phyloP scores from a whole-genome alignment of 2,329 filamentous ascomycete species.

The Monilinia vaccinii-corymbosi region DNA sequence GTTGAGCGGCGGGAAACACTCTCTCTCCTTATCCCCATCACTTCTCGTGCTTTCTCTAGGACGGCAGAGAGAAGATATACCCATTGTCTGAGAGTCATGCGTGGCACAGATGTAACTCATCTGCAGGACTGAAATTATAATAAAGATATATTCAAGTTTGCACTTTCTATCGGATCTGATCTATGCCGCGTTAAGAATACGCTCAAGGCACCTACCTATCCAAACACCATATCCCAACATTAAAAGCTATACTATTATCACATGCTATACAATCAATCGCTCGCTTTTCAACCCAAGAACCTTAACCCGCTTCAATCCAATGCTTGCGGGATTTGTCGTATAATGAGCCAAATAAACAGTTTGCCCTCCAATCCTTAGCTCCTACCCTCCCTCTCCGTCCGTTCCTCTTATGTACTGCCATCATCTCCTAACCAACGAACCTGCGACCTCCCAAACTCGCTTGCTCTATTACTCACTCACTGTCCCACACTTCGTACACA shows the following conservation, averaged over 20 bases:
- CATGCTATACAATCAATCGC: not conserved
- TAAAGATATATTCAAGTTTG: not conserved
- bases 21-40: too few species aligned
- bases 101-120: not conserved
- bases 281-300: not conserved
- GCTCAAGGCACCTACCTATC: not conserved
- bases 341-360: not conserved
- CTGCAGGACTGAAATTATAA: not conserved
- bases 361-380: not conserved
- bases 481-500: constrained; percentile 50
- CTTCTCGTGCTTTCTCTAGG: too few species aligned
- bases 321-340: not conserved
- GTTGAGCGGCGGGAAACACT: too few species aligned
- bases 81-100: not conserved
- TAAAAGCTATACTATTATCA: not conserved
- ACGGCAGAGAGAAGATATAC: not conserved
- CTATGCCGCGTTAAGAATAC: not conserved
- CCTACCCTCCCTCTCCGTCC: not conserved
- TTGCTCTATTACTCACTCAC: constrained; percentile 14
- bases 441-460: not conserved
- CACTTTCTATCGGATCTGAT: not conserved
- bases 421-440: not conserved
- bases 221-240: not conserved
- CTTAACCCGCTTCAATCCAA: not conserved
- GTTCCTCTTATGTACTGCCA: not conserved